A percentile compares a stretch with the other conserved stretches of the same genome.
phyloP scores from a whole-genome alignment of 163 green algal genomes.

The Trebouxia gelatinosa region DNA sequence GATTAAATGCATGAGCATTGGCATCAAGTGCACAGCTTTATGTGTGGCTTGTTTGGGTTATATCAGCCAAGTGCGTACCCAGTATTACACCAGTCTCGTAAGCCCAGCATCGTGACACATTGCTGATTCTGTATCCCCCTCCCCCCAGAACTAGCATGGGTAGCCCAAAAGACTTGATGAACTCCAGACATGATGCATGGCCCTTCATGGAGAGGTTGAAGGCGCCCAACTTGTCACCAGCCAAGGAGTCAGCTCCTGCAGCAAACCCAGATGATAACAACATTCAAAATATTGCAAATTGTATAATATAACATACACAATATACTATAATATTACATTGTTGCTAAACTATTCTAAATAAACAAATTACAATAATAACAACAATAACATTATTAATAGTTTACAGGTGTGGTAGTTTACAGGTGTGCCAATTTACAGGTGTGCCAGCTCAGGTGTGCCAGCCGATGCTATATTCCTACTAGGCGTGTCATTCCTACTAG shows the following conservation, averaged over 20 bases:
- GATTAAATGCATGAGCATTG: too few species aligned
- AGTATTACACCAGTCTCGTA: conserved; percentile 85
- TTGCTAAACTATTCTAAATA: too few species aligned
- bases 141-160: conserved; percentile 85
- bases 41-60: not conserved
- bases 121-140: conserved; percentile 96
- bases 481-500: too few species aligned
- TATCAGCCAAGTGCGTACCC: conserved; percentile 62
- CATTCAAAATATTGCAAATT: too few species aligned
- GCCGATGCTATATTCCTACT: too few species aligned
- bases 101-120: conserved; percentile 95
- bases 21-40: not conserved
- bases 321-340: too few species aligned
- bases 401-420: too few species aligned
- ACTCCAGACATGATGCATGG: conserved; percentile 78
- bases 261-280: not conserved
- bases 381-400: too few species aligned
- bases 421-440: too few species aligned
- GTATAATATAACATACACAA: too few species aligned
- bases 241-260: conserved; percentile 87
- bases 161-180: conserved; percentile 72
- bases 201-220: conserved; percentile 89
- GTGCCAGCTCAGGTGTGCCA: too few species aligned
- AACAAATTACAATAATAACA: too few species aligned
- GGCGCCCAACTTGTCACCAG: conserved; percentile 80